Base-by-base conservation (phyloP, 139 green algal genomes). In the Asterochloris sp. region DNA sequence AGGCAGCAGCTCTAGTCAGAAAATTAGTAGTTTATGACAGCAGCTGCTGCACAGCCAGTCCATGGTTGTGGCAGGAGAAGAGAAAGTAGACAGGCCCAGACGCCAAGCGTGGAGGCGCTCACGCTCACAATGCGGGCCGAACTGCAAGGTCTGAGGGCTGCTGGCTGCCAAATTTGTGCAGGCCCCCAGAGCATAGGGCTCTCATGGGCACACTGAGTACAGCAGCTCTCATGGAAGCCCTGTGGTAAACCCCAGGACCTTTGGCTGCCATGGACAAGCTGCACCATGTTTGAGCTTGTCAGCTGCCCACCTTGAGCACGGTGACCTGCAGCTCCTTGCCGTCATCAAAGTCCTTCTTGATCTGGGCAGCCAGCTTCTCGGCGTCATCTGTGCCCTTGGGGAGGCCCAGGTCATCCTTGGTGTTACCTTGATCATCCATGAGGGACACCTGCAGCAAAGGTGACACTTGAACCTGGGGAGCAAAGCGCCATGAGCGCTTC, bases 351-450 rank as follows among this genome's bases (percentile, higher is more conserved):
- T 94, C 87, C 1, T 86, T 82, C 89, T 96, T 90, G 68, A 99
- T 92, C 81, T 95, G 84, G 62, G 91, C 81, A 23, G 94, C 92
- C 84, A 98, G 92, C 89, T 95, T 97, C 19, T 95, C 93, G 54
- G 87, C 83, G 64, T 98, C 94, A 62, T 98, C 93, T 60, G 95
- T 98, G 83, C 94, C 95, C 78, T 85, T 94, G 76, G 97, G 97
- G 80, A 99, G 93, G 38, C 88, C 92, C 61, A 99, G 92, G 88
- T 99, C 96, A 80, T 99, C 97, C 85, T 95, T 95, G 24, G 89
- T 97, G 88, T 96, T 93, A 85, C 97, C 97, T 47, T 76, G 80
- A 74, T 99, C 96, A 27, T 92, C 88, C 95, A 99, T 98, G 38
- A 99, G 89, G 23, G 93, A 96, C 62, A 96, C 87, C 92, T 96